These are phyloP conservation scores for Lachnellula hyalina DNA, from an alignment of 2,329 filamentous ascomycete species.

Conservation along the genomic window DNA sequence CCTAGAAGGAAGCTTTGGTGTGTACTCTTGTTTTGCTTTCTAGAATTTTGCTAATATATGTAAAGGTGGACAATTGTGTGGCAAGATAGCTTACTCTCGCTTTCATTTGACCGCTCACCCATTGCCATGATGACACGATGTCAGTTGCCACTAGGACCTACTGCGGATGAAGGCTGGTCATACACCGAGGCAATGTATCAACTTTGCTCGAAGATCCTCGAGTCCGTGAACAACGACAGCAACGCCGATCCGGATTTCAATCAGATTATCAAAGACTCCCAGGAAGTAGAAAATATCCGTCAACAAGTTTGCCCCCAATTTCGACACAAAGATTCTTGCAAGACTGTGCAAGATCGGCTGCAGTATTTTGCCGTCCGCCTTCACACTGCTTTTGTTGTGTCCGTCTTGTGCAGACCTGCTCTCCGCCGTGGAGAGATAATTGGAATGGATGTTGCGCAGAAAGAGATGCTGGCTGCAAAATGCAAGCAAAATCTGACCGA, in stretches of 20 bases:
- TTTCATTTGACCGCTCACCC: constrained; percentile 61
- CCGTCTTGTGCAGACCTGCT: constrained; percentile 58
- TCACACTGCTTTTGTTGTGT: constrained; percentile 61
- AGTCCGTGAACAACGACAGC: constrained; percentile 29
- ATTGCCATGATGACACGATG: constrained; percentile 46
- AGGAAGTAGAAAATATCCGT: constrained; percentile 36
- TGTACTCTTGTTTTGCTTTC: neutral
- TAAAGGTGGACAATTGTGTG: constrained; percentile 56
- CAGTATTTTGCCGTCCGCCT: constrained; percentile 61
- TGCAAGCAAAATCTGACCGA: constrained; percentile 60
- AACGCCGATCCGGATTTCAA: constrained; percentile 25
- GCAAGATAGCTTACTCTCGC: constrained; percentile 61
- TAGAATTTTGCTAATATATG: constrained; percentile 6
- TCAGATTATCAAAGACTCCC: constrained; percentile 54
- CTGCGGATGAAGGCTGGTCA: constrained; percentile 43
- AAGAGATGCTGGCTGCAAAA: constrained; percentile 48
- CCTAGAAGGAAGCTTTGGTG: constrained; percentile 30
- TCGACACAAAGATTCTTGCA: constrained; percentile 56
- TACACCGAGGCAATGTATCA: constrained; percentile 64
- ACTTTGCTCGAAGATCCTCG: constrained; percentile 55
- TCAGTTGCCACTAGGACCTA: constrained; percentile 49
- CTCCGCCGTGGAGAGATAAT: constrained; percentile 44
- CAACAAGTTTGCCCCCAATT: constrained; percentile 48
- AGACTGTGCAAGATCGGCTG: constrained; percentile 56
- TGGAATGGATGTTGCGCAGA: constrained; percentile 49